These are phyloP conservation scores for Parafenestella ontariensis DNA, from an alignment of 2,329 filamentous ascomycete species.

Conservation along the genomic window DNA sequence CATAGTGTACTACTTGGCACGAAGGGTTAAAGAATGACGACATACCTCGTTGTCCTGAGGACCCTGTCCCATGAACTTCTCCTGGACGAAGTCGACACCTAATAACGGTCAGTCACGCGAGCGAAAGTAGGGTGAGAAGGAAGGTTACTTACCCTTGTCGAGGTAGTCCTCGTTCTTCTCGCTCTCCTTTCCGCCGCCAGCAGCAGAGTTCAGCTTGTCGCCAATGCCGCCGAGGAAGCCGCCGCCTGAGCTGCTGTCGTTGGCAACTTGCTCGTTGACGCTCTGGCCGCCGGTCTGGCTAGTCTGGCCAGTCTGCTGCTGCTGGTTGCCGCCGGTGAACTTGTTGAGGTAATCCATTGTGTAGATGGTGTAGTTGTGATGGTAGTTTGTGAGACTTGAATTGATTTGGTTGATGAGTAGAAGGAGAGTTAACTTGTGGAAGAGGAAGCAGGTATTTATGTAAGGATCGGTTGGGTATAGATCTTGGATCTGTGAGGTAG, in stretches of 20 bases:
- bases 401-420: conserved; percentile 4
- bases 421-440: conserved; percentile 3
- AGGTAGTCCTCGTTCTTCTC: conserved; percentile 85
- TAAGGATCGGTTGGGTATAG: background rate
- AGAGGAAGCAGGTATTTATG: conserved; percentile 20
- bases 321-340: conserved; percentile 49
- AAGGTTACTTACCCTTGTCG: conserved; percentile 70
- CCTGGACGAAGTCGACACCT: conserved; percentile 81
- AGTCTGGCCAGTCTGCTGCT: conserved; percentile 4
- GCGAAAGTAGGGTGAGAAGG: background rate
- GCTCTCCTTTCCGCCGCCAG: conserved; percentile 74
- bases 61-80: conserved; percentile 74
- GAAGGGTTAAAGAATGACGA: conserved; percentile 21
- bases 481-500: background rate
- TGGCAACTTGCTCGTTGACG: conserved; percentile 40
- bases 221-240: conserved; percentile 66
- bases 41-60: conserved; percentile 63
- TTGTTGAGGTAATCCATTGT: conserved; percentile 60
- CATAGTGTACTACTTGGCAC: background rate
- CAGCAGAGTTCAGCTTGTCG: conserved; percentile 73
- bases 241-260: conserved; percentile 40
- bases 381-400: conserved; percentile 9
- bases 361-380: background rate
- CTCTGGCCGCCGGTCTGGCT: conserved; percentile 22
- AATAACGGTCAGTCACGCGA: conserved; percentile 10